Evolutionary conservation across 495 filamentous ascomycete genomes (phyloP).

Genomic region (Tuber melanosporum): DNA sequence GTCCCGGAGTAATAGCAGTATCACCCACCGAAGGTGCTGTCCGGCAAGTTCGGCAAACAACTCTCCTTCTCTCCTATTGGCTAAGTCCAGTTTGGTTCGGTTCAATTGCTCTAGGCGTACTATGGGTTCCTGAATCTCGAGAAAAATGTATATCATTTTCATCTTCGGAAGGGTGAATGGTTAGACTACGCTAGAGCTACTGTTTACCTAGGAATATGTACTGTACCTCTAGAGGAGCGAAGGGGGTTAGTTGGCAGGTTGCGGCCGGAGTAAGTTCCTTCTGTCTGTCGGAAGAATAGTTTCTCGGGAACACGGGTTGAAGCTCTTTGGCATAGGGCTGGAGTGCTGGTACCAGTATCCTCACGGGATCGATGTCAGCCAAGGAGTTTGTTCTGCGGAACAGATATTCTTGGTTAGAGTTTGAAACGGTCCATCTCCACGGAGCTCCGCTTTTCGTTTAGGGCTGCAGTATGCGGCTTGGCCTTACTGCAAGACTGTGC

Average conservation of each 20-base stretch:
- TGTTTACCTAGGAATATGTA: neutral
- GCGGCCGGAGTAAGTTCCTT: neutral
- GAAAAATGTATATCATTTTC: neutral
- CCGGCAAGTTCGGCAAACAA: conserved; percentile 57
- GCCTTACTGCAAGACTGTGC: neutral
- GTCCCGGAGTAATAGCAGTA: conserved; percentile 53
- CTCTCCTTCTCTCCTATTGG: neutral
- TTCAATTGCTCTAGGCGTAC: neutral
- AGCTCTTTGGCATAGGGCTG: neutral
- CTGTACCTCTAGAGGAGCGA: neutral
- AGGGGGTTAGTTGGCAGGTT: neutral
- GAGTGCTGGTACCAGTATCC: neutral
- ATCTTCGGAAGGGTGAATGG: neutral
- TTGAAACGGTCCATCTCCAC: neutral
- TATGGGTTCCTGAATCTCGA: neutral
- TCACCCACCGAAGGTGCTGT: conserved; percentile 51
- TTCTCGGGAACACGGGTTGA: neutral
- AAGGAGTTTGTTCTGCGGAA: neutral
- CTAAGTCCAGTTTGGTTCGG: neutral
- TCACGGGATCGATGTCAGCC: neutral
- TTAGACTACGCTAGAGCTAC: neutral
- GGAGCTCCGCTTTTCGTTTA: neutral
- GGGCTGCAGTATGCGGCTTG: neutral
- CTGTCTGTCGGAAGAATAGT: neutral
- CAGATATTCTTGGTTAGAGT: neutral